Evolutionary conservation across 2,329 filamentous ascomycete species (phyloP).

Genomic region (Penicillium crustosum): DNA sequence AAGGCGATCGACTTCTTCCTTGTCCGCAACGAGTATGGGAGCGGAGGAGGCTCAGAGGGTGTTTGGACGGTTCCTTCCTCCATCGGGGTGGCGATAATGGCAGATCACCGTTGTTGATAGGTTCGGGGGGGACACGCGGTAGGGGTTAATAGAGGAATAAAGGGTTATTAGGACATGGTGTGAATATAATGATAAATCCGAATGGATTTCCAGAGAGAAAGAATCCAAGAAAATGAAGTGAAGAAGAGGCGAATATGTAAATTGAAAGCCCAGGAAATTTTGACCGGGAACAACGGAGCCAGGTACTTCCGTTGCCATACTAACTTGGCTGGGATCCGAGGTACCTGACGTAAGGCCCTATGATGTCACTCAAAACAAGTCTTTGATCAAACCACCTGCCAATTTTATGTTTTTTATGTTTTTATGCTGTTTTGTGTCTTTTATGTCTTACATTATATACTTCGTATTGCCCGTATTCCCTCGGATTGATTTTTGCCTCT

Average conservation of each 20-base stretch:
- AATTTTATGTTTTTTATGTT: too few relatives aligned
- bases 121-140: background rate
- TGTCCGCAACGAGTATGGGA: conserved; percentile 57
- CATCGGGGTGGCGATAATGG: conserved; percentile 29
- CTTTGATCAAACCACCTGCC: background rate
- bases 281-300: conserved; percentile 24
- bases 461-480: background rate
- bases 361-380: conserved; percentile 28
- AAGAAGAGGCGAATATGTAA: conserved; percentile 3
- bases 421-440: too few relatives aligned
- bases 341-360: conserved; percentile 28
- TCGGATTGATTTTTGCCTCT: background rate
- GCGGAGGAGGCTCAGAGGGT: conserved; percentile 45
- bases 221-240: background rate
- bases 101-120: conserved; percentile 10
- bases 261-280: background rate
- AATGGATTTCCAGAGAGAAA: conserved; percentile 1
- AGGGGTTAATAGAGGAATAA: background rate
- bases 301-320: conserved; percentile 21
- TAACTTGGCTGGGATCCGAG: conserved; percentile 9
- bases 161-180: conserved; percentile 12
- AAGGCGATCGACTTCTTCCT: conserved; percentile 57
- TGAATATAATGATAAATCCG: background rate
- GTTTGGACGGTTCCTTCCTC: conserved; percentile 33
- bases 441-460: background rate